Evolutionary conservation across 2,329 filamentous ascomycete species (phyloP), one percentile per base, ranked within the genome.

Genomic region (Geosmithia putterillii): DNA sequence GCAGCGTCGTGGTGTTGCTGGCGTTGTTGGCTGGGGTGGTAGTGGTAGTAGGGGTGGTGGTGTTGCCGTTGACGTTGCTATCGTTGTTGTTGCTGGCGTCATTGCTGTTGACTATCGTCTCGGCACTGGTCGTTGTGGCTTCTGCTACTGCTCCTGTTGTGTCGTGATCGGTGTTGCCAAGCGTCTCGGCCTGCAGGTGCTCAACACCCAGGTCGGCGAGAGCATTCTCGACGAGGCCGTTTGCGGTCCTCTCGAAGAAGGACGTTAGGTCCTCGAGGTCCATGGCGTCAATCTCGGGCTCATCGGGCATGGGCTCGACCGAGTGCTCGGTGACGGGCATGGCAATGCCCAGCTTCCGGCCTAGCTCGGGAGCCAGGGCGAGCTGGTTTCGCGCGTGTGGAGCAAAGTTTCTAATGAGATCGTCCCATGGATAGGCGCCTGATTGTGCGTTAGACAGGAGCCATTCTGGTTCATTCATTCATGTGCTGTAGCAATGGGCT

Each of bases 171-270:
- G n/a, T n/a, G 14, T 34, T 19, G 10, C 10, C 22, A 15, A 35
- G n/a, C 12, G 42, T 18, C 17, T 38, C 22, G 1, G 38, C 7
- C 23, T 44, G 37, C 23, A 34, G 15, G 18, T 44, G 35, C 56
- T 18, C 63, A 18, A 25, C 58, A 5, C 56, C 53, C 41, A 64
- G 49, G 19, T 59, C 61, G 28, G 64, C 63, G 38, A 67, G 50
- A 20, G 61, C 62, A 45, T 64, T 56, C 36, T 66, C 59, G 10
- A 66, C 62, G 2, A 67, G 54, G 12, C 61, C 61, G 1, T 61
- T 64, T 6, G 64, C 60, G 1, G 62, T 63, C 50, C 61, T 64
- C 43, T 67, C 63, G 41, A 67, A 62, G 45, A 67, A 63, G 1
- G 64, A 65, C 42, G 67, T 62, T 2, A 63, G 47, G 21, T 40